Evolutionary conservation across 306 rosid species (phyloP), one percentile per base, ranked within the genome.

Genomic region (Oxytropis ochrocephala): DNA sequence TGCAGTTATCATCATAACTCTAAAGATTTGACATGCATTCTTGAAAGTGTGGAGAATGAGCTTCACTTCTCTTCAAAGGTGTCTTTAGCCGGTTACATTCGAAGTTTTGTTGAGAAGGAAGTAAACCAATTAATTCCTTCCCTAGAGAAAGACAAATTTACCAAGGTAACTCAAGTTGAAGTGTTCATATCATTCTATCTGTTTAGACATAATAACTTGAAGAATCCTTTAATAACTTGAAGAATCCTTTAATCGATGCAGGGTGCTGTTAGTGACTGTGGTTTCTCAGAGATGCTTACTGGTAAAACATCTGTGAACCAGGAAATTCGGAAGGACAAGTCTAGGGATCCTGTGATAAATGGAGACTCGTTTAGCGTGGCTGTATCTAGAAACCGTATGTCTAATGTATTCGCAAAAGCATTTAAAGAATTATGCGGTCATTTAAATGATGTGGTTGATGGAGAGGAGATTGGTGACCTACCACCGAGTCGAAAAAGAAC

Each of bases 21-120:
- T 29, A 79, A 63, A 76, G 82, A 82, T 74, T 57, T 90, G 74
- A 69, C 82, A 42, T 67, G 67, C 70, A 82, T 87, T 51, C 44
- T 87, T 64, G 80, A 89, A 73, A 66, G 69, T 59, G 84, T 91
- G 72, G 95, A 89, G 80, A 69, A 80, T 14, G 85, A 88, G 80
- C 97, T 94, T 68, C 88, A 91, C 64, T 65, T 60, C 62, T 88
- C 92, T 82, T 82, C 88, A 4, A 83, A 70, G 82, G 54, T 32
- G 58, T 85, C 91, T 50, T 65, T 91, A 75, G 64, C 72, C 6
- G 85, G 77, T 39, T 85, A 81, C 60, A 47, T 87, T 69, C 78
- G 57, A 70, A 61, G 70, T 71, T 61, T 84, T 50, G 67, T 91
- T 39, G 78, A 81, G 64, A 86, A 67, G 58, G 97, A 94, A 78